phyloP scores from a whole-genome alignment of 139 green algal genomes.

The Tetradesmus lagerheimii region DNA sequence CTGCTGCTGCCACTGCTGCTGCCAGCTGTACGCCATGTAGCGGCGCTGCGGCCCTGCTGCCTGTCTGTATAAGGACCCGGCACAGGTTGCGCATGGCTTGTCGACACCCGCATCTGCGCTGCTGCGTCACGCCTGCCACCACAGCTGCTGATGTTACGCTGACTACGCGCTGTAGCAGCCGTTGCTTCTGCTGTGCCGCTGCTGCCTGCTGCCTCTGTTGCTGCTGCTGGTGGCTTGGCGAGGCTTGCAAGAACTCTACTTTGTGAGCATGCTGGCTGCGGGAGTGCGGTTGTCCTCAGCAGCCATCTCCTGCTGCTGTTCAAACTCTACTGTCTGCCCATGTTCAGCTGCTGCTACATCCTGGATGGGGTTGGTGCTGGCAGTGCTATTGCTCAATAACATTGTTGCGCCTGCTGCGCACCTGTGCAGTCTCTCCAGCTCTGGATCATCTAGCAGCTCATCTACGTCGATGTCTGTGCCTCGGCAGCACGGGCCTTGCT shows the following conservation, averaged over 20 bases:
- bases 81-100: background rate
- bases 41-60: background rate
- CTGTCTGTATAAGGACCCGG: background rate
- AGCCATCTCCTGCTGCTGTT: too few species aligned
- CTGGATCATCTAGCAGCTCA: conserved; percentile 85
- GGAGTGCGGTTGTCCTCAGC: too few species aligned
- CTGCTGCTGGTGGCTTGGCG: too few species aligned
- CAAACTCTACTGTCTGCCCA: background rate
- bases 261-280: too few species aligned
- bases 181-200: background rate
- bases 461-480: conserved; percentile 73
- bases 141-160: too few species aligned
- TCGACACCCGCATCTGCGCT: too few species aligned
- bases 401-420: background rate
- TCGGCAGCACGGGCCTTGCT: background rate
- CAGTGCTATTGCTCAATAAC: too few species aligned
- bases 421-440: conserved; percentile 75
- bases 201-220: too few species aligned
- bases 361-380: background rate
- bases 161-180: background rate
- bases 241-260: too few species aligned
- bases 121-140: too few species aligned
- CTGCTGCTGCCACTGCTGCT: background rate
- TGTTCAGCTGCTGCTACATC: background rate
- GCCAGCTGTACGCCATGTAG: background rate